phyloP scores from a whole-genome alignment of 768 basidiomycete genomes.

The Pulveroboletus sp. region DNA sequence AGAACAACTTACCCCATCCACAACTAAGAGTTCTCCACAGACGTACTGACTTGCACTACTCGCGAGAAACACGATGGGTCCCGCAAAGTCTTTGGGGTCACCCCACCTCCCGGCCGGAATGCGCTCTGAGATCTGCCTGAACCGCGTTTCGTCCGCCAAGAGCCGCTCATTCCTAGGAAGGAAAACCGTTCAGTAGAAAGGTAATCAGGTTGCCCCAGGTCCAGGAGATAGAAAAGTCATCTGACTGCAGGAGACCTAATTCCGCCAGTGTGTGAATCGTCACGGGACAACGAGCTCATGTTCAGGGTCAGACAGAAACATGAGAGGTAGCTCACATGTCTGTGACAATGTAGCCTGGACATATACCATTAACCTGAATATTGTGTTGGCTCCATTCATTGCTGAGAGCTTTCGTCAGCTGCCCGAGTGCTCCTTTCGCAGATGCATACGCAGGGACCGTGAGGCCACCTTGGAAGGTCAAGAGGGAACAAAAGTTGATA shows the following conservation, averaged over 20 bases:
- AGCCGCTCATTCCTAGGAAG: conserved; percentile 57
- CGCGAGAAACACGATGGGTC: conserved; percentile 62
- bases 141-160: conserved; percentile 54
- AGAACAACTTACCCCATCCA: conserved; percentile 56
- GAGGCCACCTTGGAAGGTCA: conserved; percentile 53
- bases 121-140: conserved; percentile 64
- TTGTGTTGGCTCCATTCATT: conserved; percentile 92
- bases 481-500: conserved; percentile 59
- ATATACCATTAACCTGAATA: conserved; percentile 84
- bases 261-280: conserved; percentile 1
- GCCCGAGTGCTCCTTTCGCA: conserved; percentile 83
- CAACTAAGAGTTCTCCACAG: conserved; percentile 61
- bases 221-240: conserved; percentile 3
- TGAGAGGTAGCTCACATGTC: conserved; percentile 60
- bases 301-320: conserved; percentile 6
- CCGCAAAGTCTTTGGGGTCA: conserved; percentile 59
- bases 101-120: conserved; percentile 71
- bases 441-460: conserved; percentile 89
- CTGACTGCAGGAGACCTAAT: conserved; percentile 9
- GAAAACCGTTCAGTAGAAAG: conserved; percentile 12
- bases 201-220: conserved; percentile 1
- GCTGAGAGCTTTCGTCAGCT: conserved; percentile 82
- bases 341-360: conserved; percentile 84
- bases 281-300: conserved; percentile 5
- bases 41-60: conserved; percentile 61